Evolutionary conservation across 768 basidiomycete species (phyloP).

Genomic region (Collybia mongolica): DNA sequence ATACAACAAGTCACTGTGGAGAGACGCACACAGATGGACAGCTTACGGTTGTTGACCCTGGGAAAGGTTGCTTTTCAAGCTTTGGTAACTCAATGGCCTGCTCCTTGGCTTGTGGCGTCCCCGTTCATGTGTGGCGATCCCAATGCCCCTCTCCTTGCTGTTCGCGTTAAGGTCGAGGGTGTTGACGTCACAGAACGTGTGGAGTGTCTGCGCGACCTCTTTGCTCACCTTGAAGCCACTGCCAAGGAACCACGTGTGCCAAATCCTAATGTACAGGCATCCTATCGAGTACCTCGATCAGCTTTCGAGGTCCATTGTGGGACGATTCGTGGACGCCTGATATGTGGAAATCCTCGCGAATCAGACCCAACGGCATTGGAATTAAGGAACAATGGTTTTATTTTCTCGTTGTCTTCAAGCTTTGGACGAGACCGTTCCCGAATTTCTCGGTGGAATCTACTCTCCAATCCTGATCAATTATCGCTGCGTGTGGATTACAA

Average conservation of each 20-base stretch:
- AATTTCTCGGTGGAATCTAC: conserved; percentile 18
- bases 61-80: conserved; percentile 36
- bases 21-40: conserved; percentile 32
- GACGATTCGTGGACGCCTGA: conserved; percentile 46
- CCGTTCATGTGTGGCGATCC: conserved; percentile 56
- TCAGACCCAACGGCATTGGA: conserved; percentile 51
- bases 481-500: conserved; percentile 44
- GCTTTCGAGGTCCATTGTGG: conserved; percentile 48
- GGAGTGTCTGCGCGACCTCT: conserved; percentile 45
- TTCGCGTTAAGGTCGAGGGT: conserved; percentile 41
- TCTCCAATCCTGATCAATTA: conserved; percentile 34
- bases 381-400: conserved; percentile 54
- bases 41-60: conserved; percentile 42
- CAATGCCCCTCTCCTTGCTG: conserved; percentile 53
- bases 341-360: conserved; percentile 41
- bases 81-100: conserved; percentile 61
- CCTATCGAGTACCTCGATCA: conserved; percentile 46
- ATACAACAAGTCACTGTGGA: conserved; percentile 45
- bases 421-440: conserved; percentile 31
- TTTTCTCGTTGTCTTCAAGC: conserved; percentile 37
- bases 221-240: conserved; percentile 13
- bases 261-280: conserved; percentile 18
- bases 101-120: conserved; percentile 48
- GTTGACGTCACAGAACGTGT: conserved; percentile 54
- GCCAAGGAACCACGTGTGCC: conserved; percentile 7